Conservation (phyloP, 1,284 basidiomycete species). For the Boletus albobrunnescens region DNA sequence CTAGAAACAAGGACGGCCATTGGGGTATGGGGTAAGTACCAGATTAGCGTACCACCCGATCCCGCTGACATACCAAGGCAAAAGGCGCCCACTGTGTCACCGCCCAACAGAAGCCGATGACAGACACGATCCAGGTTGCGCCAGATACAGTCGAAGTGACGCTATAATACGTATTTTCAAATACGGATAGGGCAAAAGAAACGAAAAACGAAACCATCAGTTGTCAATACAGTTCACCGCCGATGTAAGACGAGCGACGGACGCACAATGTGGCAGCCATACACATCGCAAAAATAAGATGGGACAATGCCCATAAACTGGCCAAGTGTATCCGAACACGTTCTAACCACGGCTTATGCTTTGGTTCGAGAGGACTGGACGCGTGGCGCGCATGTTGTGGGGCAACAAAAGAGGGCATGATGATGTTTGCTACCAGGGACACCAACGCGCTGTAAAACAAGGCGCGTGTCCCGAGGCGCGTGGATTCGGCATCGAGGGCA, state of each 20-base stretch:
- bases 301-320: conserved; percentile 73
- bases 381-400: conserved; percentile 20
- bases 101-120: conserved; percentile 76
- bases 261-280: conserved; percentile 77
- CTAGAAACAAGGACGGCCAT: conserved; percentile 35
- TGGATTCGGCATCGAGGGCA: conserved; percentile 62
- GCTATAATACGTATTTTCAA: conserved; percentile 36
- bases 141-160: conserved; percentile 60
- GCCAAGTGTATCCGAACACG: conserved; percentile 54
- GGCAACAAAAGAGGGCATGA: conserved; percentile 70
- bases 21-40: conserved; percentile 30
- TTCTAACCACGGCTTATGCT: conserved; percentile 27
- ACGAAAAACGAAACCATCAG: conserved; percentile 7
- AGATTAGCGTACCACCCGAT: neutral
- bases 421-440: conserved; percentile 64
- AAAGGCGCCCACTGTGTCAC: conserved; percentile 80
- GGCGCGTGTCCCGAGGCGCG: conserved; percentile 79
- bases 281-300: conserved; percentile 62
- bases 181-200: neutral
- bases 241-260: conserved; percentile 9
- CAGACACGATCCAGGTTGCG: conserved; percentile 61
- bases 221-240: conserved; percentile 9
- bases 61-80: conserved; percentile 51
- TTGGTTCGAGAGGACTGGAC: conserved; percentile 18
- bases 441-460: conserved; percentile 76